A percentile compares a stretch with the other conserved stretches of the same genome.
Conservation (phyloP, 257 asterid species). For the Perilla frutescens region DNA sequence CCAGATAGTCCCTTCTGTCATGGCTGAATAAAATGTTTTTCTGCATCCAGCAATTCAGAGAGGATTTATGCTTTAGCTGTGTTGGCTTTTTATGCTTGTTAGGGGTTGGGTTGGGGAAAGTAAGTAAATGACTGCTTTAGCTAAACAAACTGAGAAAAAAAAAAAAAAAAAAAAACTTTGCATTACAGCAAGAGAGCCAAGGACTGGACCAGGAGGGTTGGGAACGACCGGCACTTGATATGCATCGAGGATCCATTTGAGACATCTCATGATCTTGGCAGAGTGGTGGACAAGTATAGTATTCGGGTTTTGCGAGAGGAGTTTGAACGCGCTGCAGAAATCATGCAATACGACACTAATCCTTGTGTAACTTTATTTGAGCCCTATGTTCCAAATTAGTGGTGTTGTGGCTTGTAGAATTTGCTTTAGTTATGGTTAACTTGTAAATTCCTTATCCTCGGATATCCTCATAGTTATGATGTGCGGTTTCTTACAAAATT, state of each 20-base stretch:
- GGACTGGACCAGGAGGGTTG: constrained; percentile 96
- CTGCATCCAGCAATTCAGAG: background rate
- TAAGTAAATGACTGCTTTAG: background rate
- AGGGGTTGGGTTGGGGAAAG: background rate
- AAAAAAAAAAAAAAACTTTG: background rate
- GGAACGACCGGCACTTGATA: constrained; percentile 92
- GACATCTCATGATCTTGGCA: constrained; percentile 87
- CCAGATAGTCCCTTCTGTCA: too few relatives aligned
- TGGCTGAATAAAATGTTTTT: background rate
- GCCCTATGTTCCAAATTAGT: constrained; percentile 70
- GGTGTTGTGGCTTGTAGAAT: background rate
- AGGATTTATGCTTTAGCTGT: background rate
- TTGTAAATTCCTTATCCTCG: constrained; percentile 42
- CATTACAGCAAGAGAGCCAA: constrained; percentile 71
- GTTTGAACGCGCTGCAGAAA: constrained; percentile 93
- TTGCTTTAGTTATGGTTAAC: background rate
- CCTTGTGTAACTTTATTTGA: constrained; percentile 74
- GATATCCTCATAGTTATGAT: constrained; percentile 4
- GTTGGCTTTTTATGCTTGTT: background rate
- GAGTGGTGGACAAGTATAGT: constrained; percentile 89
- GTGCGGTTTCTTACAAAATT: constrained; percentile 24
- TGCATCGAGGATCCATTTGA: constrained; percentile 99
- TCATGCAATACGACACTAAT: constrained; percentile 70
- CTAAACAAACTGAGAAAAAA: background rate
- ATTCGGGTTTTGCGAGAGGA: constrained; percentile 90